Evolutionary conservation across 129 eudicot species (phyloP), one percentile per base, ranked within the genome.

Genomic region (Lonicera japonica): DNA sequence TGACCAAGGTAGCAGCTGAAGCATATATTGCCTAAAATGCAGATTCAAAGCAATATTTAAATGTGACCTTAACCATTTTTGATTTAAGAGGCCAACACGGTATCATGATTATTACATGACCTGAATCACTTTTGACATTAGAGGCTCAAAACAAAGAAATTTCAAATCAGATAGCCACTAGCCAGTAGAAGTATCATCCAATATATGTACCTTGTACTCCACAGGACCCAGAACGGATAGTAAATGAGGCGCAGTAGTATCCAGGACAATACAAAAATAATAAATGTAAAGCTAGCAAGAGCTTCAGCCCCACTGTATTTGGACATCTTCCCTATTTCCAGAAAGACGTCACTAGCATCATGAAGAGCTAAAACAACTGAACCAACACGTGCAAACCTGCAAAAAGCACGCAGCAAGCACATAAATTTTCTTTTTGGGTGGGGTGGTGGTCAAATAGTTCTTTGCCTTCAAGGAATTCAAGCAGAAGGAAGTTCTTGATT

Each of bases 281-380:
- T 63, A 75, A 89, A 89, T 13, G 97, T 78, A 63, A 83, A 70
- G 75, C 82, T 89, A 15, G 97, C 97, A 73, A 86, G 54, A 63
- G 72, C 67, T 77, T 89, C 88, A 3, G 74, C 80, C 7, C 88
- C 88, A 55, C 95, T 76, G 66, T 89, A 89, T 56, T 85, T 89
- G 50, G 95, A 89, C 95, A 89, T 89, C 82, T 89, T 89, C 60
- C 97, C 97, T n/a, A 89, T 66, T 75, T 89, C 97, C 51, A 89
- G 87, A 71, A 85, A 86, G 24, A 89, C 88, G 68, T 89, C 97
- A 64, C 86, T 89, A 21, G 86, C 97, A 74, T 89, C 97, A 60
- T 89, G 97, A 77, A 89, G 83, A 63, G 95, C 97, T 72, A 89
- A 80, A 70, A 86, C 78, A 70, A 89, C 82, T 24, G 97, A 89